Conservation (phyloP, 2,329 filamentous ascomycete species). For the Pseudocercospora pini-densiflorae region DNA sequence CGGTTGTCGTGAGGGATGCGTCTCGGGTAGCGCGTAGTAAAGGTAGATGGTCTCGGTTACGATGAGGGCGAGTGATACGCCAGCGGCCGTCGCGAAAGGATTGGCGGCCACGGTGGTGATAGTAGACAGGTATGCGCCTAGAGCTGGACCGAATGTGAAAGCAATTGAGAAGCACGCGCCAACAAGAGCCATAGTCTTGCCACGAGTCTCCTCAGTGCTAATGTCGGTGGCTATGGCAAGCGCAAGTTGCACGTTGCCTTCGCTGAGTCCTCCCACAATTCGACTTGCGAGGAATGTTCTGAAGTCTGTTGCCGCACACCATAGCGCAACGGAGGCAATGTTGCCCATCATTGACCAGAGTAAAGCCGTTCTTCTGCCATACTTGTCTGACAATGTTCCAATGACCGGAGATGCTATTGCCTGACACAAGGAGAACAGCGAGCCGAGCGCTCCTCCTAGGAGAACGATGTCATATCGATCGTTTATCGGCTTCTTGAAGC, state of each 20-base stretch:
- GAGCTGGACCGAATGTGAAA: constrained; percentile 92
- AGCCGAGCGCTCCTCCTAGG: constrained; percentile 89
- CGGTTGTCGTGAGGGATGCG: constrained; percentile 57
- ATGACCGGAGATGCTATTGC: constrained; percentile 92
- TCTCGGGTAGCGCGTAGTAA: constrained; percentile 85
- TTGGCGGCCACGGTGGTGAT: constrained; percentile 81
- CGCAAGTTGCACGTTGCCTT: constrained; percentile 95
- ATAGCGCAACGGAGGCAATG: constrained; percentile 88
- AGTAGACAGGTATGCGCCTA: constrained; percentile 83
- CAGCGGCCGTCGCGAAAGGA: constrained; percentile 90
- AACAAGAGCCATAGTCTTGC: constrained; percentile 93
- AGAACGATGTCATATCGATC: constrained; percentile 97
- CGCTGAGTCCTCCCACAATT: constrained; percentile 88
- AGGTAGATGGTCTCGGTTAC: constrained; percentile 87
- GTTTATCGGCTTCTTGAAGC: constrained; percentile 90
- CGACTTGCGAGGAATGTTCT: constrained; percentile 93
- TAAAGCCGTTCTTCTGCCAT: constrained; percentile 85
- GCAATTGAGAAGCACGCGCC: constrained; percentile 96
- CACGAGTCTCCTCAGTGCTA: constrained; percentile 80
- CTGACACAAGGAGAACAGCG: constrained; percentile 90
- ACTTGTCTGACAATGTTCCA: constrained; percentile 81
- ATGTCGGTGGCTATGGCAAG: constrained; percentile 97
- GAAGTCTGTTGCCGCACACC: constrained; percentile 93
- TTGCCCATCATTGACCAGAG: constrained; percentile 93
- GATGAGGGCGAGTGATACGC: constrained; percentile 83